Base-by-base conservation (phyloP, 2,329 filamentous ascomycete species). In the Ophiostoma tasmaniense region DNA sequence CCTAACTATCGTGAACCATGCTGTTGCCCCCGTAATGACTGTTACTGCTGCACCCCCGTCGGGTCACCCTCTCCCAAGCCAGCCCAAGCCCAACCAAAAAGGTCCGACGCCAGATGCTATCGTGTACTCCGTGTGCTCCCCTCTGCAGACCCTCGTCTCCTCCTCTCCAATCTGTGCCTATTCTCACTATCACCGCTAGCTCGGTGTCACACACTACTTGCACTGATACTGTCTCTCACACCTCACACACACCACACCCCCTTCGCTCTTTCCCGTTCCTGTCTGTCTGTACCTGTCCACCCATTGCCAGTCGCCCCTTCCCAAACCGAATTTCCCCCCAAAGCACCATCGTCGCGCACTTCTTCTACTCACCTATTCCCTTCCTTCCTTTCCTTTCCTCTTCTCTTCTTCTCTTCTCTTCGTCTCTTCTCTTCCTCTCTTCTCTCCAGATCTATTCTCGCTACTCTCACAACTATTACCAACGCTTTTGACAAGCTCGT, bases 11-110 rank as follows among this genome's bases (percentile, higher is more conserved):
- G 66, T 66, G 64, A 70, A 55, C 69, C 62, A 33, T 70, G 25
- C 30, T 52, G 69, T 67, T 70, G 69, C 55, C 69, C 68, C 69
- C 69, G 67, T 68, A 70, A 66, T 66, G n/a, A n/a, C n/a, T n/a
- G n/a, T n/a, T n/a, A n/a, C n/a, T 35, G 55, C 62, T 42, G 35
- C 69, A 64, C 61, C 28, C 61, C 42, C 35, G 42, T 45, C 8
- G 42, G 42, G 42, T 45, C 17, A 13, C 37, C n/a, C 42, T 45
- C 20, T 45, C 17, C 42, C 42, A 45, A 45, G 42, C 42, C 42
- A 39, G 37, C 37, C 37, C 37, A 39, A 39, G 37, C 37, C 37
- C 37, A 39, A 39, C 37, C 37, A 39, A 39, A 39, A 39, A 45
- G 5, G 42, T n/a, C 42, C 20, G 42, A 20, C 42, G 42, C 42